Conservation (phyloP, 139 green algal genomes). For the Nannochloris sp. region DNA sequence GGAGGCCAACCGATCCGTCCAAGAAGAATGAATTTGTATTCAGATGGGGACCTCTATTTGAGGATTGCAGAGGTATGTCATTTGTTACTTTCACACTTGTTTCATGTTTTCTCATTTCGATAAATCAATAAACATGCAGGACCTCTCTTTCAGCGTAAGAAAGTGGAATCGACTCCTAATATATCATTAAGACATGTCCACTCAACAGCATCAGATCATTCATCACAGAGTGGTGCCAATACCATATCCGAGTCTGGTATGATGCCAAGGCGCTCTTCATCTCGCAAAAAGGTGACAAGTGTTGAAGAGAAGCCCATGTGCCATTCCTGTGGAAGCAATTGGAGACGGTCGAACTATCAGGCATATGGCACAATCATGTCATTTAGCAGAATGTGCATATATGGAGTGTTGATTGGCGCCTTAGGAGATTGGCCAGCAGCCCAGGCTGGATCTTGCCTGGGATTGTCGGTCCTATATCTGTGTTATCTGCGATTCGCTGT, state of each 20-base stretch:
- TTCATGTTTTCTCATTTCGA: neutral
- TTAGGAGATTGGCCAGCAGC: constrained; percentile 2
- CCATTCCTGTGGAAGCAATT: neutral
- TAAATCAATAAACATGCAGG: constrained; percentile 5
- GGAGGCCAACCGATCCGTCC: neutral
- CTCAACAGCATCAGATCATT: constrained; percentile 10
- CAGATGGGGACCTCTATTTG: constrained; percentile 11
- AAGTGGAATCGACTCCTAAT: neutral
- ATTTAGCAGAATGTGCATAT: constrained; percentile 7
- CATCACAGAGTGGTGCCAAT: neutral
- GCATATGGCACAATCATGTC: constrained; percentile 9
- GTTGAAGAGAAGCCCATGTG: constrained; percentile 8
- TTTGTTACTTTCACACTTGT: neutral
- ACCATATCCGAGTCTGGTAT: neutral
- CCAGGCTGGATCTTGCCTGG: neutral
- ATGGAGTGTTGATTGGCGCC: constrained; percentile 6
- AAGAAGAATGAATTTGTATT: constrained; percentile 14
- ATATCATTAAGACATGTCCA: constrained; percentile 1
- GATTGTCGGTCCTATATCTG: constrained; percentile 1
- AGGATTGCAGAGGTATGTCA: constrained; percentile 10
- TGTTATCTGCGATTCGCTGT: constrained; percentile 6
- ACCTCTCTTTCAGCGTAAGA: constrained; percentile 3
- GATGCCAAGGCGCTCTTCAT: neutral
- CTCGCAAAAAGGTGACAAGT: neutral
- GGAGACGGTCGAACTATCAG: constrained; percentile 2